Percentiles rank a stretch among this genome's conserved stretches.
These are phyloP conservation scores for Ceratocystis smalleyi DNA, from an alignment of 2,329 filamentous ascomycete genomes.

Conservation along the genomic window DNA sequence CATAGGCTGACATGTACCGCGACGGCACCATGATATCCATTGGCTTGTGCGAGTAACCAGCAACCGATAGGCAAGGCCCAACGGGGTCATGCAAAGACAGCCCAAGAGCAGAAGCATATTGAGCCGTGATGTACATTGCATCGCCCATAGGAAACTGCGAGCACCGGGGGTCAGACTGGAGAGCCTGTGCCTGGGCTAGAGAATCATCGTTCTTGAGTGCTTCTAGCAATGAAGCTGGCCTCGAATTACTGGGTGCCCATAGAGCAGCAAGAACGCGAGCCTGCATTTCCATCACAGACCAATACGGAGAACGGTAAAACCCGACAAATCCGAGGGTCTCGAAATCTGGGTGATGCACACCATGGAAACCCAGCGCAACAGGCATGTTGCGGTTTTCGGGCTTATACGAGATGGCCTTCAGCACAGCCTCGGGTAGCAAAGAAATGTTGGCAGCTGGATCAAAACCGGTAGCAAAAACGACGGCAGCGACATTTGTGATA, in stretches of 20 bases:
- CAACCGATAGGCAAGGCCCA: constrained; percentile 23
- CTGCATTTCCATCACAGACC: constrained; percentile 81
- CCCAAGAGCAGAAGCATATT: constrained; percentile 44
- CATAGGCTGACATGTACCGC: constrained; percentile 32
- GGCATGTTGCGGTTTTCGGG: constrained; percentile 40
- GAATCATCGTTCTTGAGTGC: constrained; percentile 27
- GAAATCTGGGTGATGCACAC: constrained; percentile 43
- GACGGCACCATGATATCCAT: constrained; percentile 43
- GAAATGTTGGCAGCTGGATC: constrained; percentile 46
- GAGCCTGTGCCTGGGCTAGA: constrained; percentile 31
- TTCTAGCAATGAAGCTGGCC: constrained; percentile 12
- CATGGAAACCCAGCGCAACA: constrained; percentile 51
- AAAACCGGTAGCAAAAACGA: constrained; percentile 66
- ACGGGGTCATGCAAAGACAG: constrained; percentile 28
- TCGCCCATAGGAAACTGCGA: constrained; percentile 75
- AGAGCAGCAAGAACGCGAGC: constrained; percentile 48
- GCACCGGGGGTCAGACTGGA: constrained; percentile 36
- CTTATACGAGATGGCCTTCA: constrained; percentile 42
- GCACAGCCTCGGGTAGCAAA: constrained; percentile 44
- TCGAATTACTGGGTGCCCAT: constrained; percentile 33
- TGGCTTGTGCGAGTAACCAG: constrained; percentile 29
- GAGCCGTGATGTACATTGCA: constrained; percentile 60
- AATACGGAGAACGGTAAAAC: constrained; percentile 72
- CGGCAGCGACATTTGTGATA: constrained; percentile 44
- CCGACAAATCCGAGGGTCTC: constrained; percentile 62